phyloP scores from a whole-genome alignment of 495 filamentous ascomycete species.

The Penicillium canariense region DNA sequence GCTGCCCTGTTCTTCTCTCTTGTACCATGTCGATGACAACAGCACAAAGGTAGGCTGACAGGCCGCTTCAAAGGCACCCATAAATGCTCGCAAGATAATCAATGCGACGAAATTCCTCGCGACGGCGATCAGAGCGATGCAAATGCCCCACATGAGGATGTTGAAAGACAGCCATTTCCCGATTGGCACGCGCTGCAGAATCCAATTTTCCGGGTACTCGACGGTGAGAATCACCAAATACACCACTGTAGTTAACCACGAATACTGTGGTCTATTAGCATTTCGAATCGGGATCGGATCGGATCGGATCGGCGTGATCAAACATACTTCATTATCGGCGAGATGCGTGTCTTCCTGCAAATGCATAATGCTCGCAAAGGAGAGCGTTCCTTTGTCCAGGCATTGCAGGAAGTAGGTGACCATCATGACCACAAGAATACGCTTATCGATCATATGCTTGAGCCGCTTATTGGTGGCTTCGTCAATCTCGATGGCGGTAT shows the following conservation, averaged over 20 bases:
- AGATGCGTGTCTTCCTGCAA: conserved; percentile 55
- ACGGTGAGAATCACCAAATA: conserved; percentile 56
- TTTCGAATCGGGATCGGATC: too few species aligned
- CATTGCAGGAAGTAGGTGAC: conserved; percentile 63
- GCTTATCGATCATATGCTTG: conserved; percentile 51
- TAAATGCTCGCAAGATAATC: conserved; percentile 1
- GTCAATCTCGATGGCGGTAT: conserved; percentile 49
- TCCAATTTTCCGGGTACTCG: conserved; percentile 4
- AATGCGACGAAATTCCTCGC: conserved; percentile 6
- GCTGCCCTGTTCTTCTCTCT: conserved; percentile 27
- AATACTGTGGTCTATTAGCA: conserved; percentile 42
- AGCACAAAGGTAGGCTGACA: conserved; percentile 9
- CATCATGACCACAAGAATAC: conserved; percentile 49
- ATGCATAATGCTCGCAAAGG: conserved; percentile 67
- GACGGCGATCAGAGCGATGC: not conserved
- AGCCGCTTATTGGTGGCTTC: conserved; percentile 51
- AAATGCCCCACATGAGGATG: conserved; percentile 10
- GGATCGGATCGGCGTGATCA: too few species aligned
- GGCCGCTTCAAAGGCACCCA: conserved; percentile 7
- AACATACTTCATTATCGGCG: conserved; percentile 43
- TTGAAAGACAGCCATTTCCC: conserved; percentile 6
- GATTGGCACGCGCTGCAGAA: conserved; percentile 10
- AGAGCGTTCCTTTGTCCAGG: conserved; percentile 65
- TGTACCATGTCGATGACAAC: conserved; percentile 35
- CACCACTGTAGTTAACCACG: conserved; percentile 39